phyloP scores from a whole-genome alignment of 805 yeast genomes.

The Ogataea nitratoaversa region DNA sequence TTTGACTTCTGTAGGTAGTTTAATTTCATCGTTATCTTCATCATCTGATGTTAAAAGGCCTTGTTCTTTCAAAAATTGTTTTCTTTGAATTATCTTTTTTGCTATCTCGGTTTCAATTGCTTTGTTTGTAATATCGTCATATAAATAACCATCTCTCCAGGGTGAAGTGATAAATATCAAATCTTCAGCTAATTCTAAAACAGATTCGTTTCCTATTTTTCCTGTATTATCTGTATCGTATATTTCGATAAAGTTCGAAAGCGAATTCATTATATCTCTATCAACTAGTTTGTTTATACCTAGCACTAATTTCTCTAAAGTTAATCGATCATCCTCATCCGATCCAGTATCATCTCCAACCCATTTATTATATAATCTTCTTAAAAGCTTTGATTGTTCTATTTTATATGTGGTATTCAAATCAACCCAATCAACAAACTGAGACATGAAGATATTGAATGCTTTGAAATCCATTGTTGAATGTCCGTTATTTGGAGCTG shows the following conservation, averaged over 20 bases:
- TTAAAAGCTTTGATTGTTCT: conserved; percentile 46
- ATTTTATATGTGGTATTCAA: conserved; percentile 30
- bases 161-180: conserved; percentile 77
- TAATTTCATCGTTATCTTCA: conserved; percentile 40
- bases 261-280: conserved; percentile 70
- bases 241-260: conserved; percentile 73
- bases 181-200: conserved; percentile 84
- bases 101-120: conserved; percentile 67
- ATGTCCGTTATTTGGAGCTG: conserved; percentile 59
- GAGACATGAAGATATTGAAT: conserved; percentile 70
- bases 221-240: conserved; percentile 63
- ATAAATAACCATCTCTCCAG: conserved; percentile 67
- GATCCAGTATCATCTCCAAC: conserved; percentile 49
- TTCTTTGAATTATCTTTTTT: conserved; percentile 48
- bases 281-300: conserved; percentile 72
- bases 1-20: conserved; percentile 54
- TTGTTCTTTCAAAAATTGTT: conserved; percentile 29
- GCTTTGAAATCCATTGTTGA: conserved; percentile 68
- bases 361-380: conserved; percentile 69
- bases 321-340: conserved; percentile 54
- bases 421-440: conserved; percentile 72
- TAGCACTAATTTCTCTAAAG: conserved; percentile 62
- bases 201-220: conserved; percentile 69
- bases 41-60: conserved; percentile 29
- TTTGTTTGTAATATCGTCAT: conserved; percentile 61